Percentiles rank a stretch among this genome's conserved stretches.
These are phyloP conservation scores for Meredithiella fracta DNA, from an alignment of 2,329 filamentous ascomycete species.

Conservation along the genomic window DNA sequence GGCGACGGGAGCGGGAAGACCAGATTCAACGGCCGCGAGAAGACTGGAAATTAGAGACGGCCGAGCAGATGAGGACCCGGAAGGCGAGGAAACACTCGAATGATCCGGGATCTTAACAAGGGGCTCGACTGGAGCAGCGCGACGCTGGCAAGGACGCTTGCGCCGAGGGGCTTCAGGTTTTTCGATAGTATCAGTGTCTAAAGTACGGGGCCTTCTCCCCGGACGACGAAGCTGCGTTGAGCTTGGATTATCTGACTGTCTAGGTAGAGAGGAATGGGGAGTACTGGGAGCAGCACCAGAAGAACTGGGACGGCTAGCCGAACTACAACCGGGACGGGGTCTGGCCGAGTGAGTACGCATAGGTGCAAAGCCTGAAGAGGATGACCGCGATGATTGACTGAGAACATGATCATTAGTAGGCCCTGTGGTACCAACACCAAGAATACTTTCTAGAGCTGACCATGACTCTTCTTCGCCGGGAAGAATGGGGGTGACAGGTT, in stretches of 20 bases:
- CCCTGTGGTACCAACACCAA: slow-evolving; percentile 34
- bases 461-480: slow-evolving; percentile 49
- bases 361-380: background rate
- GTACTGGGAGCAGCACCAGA: background rate
- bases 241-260: background rate
- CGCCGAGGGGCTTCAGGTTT: background rate
- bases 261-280: background rate
- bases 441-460: slow-evolving; percentile 77
- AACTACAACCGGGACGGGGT: background rate
- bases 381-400: background rate
- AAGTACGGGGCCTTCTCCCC: background rate
- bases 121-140: background rate
- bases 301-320: background rate
- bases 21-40: background rate
- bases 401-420: background rate
- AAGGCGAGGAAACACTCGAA: background rate
- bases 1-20: background rate
- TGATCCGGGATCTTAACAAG: background rate
- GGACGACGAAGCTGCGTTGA: background rate
- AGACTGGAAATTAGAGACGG: background rate
- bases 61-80: background rate
- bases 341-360: background rate
- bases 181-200: background rate
- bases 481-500: background rate
- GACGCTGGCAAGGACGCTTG: background rate